Conservation (phyloP, 495 filamentous ascomycete species). For the Penicillium daleae region DNA sequence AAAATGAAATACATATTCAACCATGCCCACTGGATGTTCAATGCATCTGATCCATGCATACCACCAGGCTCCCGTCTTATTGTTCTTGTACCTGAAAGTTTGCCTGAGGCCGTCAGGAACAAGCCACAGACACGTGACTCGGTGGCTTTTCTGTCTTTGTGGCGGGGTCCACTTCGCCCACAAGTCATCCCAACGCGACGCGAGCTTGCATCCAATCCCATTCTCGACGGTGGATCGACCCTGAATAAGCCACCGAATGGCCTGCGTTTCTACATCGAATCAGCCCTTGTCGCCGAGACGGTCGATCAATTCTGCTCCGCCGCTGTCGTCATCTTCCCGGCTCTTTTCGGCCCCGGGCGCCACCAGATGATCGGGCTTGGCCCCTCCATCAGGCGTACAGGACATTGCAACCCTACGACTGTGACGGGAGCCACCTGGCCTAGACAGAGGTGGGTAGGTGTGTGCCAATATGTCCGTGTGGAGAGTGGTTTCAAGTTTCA, state of each 20-base stretch:
- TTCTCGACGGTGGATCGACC: background rate
- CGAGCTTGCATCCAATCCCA: background rate
- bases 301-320: conserved; percentile 25
- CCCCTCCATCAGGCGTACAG: conserved; percentile 1
- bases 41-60: background rate
- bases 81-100: background rate
- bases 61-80: too few species aligned
- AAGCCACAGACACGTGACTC: background rate
- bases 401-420: background rate
- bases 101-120: background rate
- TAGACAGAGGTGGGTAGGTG: background rate
- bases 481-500: background rate
- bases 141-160: background rate
- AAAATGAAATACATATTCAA: background rate
- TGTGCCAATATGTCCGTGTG: background rate
- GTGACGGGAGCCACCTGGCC: background rate
- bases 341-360: conserved; percentile 18
- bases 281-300: conserved; percentile 18
- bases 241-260: conserved; percentile 11
- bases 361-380: conserved; percentile 8
- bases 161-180: background rate
- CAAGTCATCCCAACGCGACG: background rate
- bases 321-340: conserved; percentile 26
- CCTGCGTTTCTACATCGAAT: conserved; percentile 6
- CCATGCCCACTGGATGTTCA: background rate